These are phyloP conservation scores for Austropuccinia psidii DNA, from an alignment of 1,284 basidiomycete species.

Conservation along the genomic window DNA sequence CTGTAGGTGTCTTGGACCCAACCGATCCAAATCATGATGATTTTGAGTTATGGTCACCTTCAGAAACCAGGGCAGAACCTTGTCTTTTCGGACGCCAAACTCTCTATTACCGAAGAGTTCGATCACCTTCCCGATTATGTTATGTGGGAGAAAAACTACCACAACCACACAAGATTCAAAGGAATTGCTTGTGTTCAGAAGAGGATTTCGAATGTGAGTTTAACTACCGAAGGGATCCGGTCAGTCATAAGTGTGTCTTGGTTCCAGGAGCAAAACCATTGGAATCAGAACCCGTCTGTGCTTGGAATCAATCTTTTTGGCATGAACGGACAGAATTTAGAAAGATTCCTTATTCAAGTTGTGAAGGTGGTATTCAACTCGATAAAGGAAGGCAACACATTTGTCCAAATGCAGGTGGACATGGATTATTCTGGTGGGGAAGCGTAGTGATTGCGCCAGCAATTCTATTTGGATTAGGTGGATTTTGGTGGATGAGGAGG, in stretches of 20 bases:
- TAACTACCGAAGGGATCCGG: constrained; percentile 64
- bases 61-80: constrained; percentile 64
- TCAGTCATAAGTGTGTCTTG: constrained; percentile 64
- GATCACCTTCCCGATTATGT: constrained; percentile 61
- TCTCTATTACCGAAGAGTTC: constrained; percentile 72
- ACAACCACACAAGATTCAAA: constrained; percentile 55
- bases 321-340: constrained; percentile 83
- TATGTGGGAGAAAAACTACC: constrained; percentile 64
- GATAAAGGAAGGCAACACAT: constrained; percentile 64
- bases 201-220: constrained; percentile 94
- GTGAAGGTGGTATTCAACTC: constrained; percentile 63
- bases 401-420: constrained; percentile 64
- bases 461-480: constrained; percentile 62
- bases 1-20: constrained; percentile 60
- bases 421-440: constrained; percentile 72
- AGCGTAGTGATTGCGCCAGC: constrained; percentile 67
- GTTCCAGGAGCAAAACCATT: constrained; percentile 61
- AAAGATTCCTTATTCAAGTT: constrained; percentile 75
- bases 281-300: constrained; percentile 43
- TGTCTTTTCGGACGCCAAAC: constrained; percentile 85
- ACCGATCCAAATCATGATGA: constrained; percentile 73
- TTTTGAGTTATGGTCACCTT: constrained; percentile 91
- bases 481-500: constrained; percentile 62
- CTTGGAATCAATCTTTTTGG: constrained; percentile 55
- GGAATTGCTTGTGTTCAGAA: constrained; percentile 63